These are phyloP conservation scores for Elymus sibiricus DNA, from an alignment of 176 grass and related monocot genomes.

Conservation along the genomic window DNA sequence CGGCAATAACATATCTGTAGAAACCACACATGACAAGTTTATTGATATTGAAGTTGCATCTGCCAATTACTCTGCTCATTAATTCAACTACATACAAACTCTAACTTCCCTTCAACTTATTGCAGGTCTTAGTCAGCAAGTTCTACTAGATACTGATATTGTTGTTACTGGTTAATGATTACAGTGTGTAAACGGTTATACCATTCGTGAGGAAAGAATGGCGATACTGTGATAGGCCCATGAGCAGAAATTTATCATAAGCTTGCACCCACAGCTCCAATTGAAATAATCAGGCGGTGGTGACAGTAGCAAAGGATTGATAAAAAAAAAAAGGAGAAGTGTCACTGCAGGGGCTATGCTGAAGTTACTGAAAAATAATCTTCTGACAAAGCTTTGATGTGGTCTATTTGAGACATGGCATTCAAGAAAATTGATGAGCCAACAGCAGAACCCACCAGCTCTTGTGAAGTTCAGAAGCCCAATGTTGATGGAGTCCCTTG, in stretches of 20 bases:
- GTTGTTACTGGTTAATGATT: not conserved
- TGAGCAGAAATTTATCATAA: not conserved
- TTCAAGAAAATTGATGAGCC: not conserved
- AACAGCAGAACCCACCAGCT: constrained; percentile 51
- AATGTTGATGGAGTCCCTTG: constrained; percentile 44
- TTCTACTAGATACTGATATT: not conserved
- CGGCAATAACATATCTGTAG: not conserved
- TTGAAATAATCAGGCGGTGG: not conserved
- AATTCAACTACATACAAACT: not conserved
- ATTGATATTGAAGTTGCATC: not conserved
- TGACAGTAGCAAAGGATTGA: too few species aligned
- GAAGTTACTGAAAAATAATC: not conserved
- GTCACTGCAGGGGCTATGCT: not conserved
- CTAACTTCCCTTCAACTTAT: not conserved
- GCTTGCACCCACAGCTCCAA: constrained; percentile 8
- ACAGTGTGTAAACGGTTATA: constrained; percentile 10
- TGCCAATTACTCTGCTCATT: not conserved
- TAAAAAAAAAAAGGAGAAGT: not conserved
- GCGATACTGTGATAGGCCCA: not conserved
- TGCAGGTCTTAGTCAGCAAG: not conserved
- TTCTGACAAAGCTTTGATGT: not conserved
- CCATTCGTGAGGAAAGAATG: not conserved
- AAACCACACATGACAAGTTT: not conserved
- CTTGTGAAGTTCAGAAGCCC: constrained; percentile 78
- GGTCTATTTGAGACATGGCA: not conserved